Evolutionary conservation across 495 filamentous ascomycete genomes (phyloP).

Genomic region (Neurospora sp.): DNA sequence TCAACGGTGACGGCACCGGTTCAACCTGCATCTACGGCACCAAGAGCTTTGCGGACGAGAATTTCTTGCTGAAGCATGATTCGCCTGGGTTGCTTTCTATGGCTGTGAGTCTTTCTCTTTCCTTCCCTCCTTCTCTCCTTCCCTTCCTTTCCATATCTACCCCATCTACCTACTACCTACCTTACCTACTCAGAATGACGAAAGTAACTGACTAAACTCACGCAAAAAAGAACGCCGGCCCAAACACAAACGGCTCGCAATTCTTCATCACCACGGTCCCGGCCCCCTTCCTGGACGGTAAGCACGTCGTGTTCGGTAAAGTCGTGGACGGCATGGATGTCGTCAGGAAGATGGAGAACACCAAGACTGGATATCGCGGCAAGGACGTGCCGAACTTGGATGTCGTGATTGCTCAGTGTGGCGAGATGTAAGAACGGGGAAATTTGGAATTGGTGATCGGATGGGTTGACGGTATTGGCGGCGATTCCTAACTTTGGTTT

Average conservation of each 20-base stretch:
- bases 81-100: slow-evolving; percentile 74
- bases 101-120: slow-evolving; percentile 56
- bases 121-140: neutral
- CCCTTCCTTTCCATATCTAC: neutral
- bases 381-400: slow-evolving; percentile 78
- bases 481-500: neutral
- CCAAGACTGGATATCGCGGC: slow-evolving; percentile 58
- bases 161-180: neutral
- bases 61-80: slow-evolving; percentile 73
- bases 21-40: slow-evolving; percentile 79
- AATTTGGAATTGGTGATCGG: neutral
- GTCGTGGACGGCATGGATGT: slow-evolving; percentile 88
- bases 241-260: slow-evolving; percentile 89
- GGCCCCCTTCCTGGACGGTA: slow-evolving; percentile 82
- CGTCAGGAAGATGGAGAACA: slow-evolving; percentile 76
- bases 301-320: slow-evolving; percentile 92
- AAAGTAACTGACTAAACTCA: neutral
- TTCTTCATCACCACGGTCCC: slow-evolving; percentile 92
- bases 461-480: neutral
- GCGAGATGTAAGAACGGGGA: slow-evolving; percentile 59
- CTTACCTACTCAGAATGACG: neutral
- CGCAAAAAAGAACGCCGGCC: slow-evolving; percentile 65
- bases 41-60: slow-evolving; percentile 82
- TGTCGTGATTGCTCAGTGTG: slow-evolving; percentile 77
- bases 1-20: slow-evolving; percentile 88